Percentiles rank a stretch among this genome's conserved stretches.
Conservation (phyloP, 2,329 filamentous ascomycete species). For the Malbranchea cinnamomea region DNA sequence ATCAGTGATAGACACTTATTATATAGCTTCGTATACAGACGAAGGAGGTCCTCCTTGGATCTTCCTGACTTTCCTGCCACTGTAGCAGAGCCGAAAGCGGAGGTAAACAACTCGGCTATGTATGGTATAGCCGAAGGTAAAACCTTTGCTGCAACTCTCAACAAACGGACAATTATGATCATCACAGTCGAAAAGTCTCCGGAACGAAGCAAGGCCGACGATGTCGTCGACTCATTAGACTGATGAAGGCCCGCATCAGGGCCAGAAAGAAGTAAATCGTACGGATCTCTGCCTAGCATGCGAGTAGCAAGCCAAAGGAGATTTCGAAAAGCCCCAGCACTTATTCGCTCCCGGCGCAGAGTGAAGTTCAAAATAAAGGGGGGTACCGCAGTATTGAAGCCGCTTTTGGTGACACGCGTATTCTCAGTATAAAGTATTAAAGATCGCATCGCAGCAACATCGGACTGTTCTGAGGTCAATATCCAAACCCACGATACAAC, state of each 20-base stretch:
- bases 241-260: too few species aligned
- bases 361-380: too few species aligned
- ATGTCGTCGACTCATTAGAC: too few species aligned
- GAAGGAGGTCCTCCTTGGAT: slow-evolving; percentile 9
- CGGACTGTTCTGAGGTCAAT: slow-evolving; percentile 21
- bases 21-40: slow-evolving; percentile 27
- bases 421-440: too few species aligned
- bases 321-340: too few species aligned
- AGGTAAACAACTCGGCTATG: slow-evolving; percentile 27
- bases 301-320: too few species aligned
- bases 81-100: slow-evolving; percentile 14
- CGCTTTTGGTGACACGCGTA: too few species aligned
- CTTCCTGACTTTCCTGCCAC: slow-evolving; percentile 6
- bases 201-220: slow-evolving; percentile 15
- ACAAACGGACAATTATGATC: slow-evolving; percentile 30
- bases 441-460: slow-evolving; percentile 24
- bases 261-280: too few species aligned
- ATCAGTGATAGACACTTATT: slow-evolving; percentile 36
- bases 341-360: too few species aligned
- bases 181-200: slow-evolving; percentile 18
- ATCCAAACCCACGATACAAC: slow-evolving; percentile 35
- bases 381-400: too few species aligned
- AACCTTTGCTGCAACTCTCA: slow-evolving; percentile 35
- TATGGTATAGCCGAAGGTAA: slow-evolving; percentile 33
- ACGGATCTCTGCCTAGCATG: too few species aligned